A percentile compares a stretch with the other conserved stretches of the same genome.
Evolutionary conservation across 2,329 filamentous ascomycete species (phyloP).

Genomic region (Drechslera avenae): DNA sequence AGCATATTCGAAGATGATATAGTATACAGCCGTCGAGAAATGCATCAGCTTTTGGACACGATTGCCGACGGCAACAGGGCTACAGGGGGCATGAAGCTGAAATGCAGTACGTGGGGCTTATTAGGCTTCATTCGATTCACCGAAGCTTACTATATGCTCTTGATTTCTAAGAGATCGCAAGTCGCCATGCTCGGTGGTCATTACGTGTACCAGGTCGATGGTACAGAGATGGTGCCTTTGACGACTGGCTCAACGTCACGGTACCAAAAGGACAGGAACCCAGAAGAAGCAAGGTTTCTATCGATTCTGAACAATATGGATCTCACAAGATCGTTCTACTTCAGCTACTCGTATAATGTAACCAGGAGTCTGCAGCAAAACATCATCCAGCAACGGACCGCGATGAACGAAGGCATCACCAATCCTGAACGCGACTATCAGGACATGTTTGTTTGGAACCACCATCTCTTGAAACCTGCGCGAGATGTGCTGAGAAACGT

Average conservation of each 20-base stretch:
- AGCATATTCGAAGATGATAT: constrained; percentile 93
- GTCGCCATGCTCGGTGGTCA: constrained; percentile 96
- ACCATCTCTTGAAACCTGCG: constrained; percentile 81
- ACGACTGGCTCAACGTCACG: constrained; percentile 71
- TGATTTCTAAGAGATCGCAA: constrained; percentile 94
- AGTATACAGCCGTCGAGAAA: constrained; percentile 88
- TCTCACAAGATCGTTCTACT: constrained; percentile 90
- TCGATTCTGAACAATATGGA: constrained; percentile 90
- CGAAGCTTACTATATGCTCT: constrained; percentile 93
- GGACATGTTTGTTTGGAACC: constrained; percentile 98
- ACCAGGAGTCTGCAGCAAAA: constrained; percentile 92
- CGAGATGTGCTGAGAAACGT: constrained; percentile 72
- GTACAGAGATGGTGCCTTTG: constrained; percentile 86
- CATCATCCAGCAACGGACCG: constrained; percentile 77
- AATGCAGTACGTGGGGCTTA: constrained; percentile 90
- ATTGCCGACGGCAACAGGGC: constrained; percentile 94
- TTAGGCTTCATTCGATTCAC: constrained; percentile 96
- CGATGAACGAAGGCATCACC: constrained; percentile 67
- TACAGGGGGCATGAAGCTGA: constrained; percentile 86
- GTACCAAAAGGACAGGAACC: constrained; percentile 79
- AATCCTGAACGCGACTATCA: constrained; percentile 73
- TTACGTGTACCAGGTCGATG: constrained; percentile 93
- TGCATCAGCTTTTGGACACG: constrained; percentile 89
- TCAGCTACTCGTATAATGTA: constrained; percentile 97
- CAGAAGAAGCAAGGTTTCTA: constrained; percentile 88